Conservation (phyloP, 2,329 filamentous ascomycete species). For the Ascochyta fabae region DNA sequence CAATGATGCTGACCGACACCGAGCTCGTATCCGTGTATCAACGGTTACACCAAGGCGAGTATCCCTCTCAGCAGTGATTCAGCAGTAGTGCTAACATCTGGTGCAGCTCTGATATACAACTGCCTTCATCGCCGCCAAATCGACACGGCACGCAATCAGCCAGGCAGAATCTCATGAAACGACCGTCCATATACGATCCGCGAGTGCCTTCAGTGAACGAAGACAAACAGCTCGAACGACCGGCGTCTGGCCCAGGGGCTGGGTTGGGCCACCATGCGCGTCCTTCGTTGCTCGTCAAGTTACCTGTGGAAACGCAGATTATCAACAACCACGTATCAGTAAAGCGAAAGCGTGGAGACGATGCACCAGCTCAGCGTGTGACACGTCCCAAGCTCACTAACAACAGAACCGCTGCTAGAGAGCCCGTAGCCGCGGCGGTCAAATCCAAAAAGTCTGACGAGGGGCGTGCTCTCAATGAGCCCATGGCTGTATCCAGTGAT, state of each 20-base stretch:
- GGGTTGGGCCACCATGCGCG: background rate
- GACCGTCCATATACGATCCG: slow-evolving; percentile 27
- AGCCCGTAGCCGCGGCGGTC: background rate
- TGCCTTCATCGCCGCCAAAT: slow-evolving; percentile 8
- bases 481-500: background rate
- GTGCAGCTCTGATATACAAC: slow-evolving; percentile 1
- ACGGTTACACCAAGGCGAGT: background rate
- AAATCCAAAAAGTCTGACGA: background rate
- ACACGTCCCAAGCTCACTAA: slow-evolving; percentile 4
- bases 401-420: background rate
- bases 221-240: background rate
- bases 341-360: background rate
- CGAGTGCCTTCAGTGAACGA: slow-evolving; percentile 13
- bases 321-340: background rate
- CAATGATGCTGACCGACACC: background rate
- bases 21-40: background rate
- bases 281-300: background rate
- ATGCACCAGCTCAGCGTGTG: slow-evolving; percentile 7
- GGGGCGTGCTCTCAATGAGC: background rate
- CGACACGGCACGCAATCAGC: slow-evolving; percentile 20
- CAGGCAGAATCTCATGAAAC: slow-evolving; percentile 25
- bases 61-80: background rate
- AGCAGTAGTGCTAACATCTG: background rate
- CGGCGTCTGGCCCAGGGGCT: background rate
- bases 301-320: background rate